Percentiles rank a stretch among this genome's conserved stretches.
Evolutionary conservation across 345 rosid species (phyloP).

Genomic region (Salix exigua): DNA sequence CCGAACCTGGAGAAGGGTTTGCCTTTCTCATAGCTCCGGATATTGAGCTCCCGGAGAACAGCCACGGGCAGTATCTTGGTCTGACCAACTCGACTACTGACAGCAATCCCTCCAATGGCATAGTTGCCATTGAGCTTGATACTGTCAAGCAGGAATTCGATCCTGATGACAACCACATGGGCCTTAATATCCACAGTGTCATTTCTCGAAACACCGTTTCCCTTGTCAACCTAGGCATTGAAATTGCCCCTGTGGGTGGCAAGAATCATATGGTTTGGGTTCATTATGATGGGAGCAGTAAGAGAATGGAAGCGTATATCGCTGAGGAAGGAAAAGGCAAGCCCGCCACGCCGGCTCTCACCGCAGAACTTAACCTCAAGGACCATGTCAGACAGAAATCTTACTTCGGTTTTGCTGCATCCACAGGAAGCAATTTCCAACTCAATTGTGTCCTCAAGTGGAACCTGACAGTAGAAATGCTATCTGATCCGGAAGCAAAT

Average conservation of each 20-base stretch:
- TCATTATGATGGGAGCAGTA: constrained; percentile 36
- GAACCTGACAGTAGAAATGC: constrained; percentile 48
- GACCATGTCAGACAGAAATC: constrained; percentile 31
- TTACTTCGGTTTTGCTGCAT: constrained; percentile 54
- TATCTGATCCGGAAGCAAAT: constrained; percentile 1
- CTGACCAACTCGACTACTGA: constrained; percentile 53
- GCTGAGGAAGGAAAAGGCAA: constrained; percentile 21
- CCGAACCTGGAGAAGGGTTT: constrained; percentile 44
- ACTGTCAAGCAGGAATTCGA: constrained; percentile 43
- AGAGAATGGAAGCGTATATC: constrained; percentile 37
- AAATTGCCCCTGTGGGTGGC: constrained; percentile 30
- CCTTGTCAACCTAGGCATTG: constrained; percentile 26
- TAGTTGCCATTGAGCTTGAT: constrained; percentile 53
- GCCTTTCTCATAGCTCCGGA: constrained; percentile 49
- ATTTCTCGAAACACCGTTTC: constrained; percentile 19
- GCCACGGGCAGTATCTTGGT: constrained; percentile 45
- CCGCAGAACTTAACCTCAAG: constrained; percentile 34
- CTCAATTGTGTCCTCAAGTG: constrained; percentile 50
- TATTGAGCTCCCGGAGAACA: constrained; percentile 24
- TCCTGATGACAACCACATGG: constrained; percentile 48
- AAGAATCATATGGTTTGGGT: constrained; percentile 43
- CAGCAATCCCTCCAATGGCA: constrained; percentile 31
- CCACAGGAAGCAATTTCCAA: constrained; percentile 39
- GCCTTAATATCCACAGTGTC: constrained; percentile 45
- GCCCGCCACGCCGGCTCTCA: constrained; percentile 32